Base-by-base conservation (phyloP, 176 grass and related monocot genomes). In the Oryza coarctata region DNA sequence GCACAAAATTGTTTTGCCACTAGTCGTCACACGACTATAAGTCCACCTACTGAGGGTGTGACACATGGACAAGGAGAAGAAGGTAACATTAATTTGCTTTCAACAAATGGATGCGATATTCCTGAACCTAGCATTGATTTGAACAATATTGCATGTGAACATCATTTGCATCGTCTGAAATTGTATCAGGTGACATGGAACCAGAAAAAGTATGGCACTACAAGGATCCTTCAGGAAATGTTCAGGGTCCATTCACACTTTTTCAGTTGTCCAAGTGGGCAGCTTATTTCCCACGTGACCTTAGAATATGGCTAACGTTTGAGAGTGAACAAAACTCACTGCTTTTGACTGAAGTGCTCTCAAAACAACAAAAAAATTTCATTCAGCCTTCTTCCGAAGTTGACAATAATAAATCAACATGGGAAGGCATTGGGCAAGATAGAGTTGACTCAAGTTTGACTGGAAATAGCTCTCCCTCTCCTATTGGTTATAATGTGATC, bases 141-240 rank as follows among this genome's bases (percentile, higher is more conserved):
- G 39, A 87, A 80, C 45, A 83, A 69, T n/a, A 84, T 65, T 5
- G 58, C 27, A 9, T 65, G 33, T 83, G 91, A 94, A 84, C 83
- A 62, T 61, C 85, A 34, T 63, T 88, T 66, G 50, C 82, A 45
- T 81, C 78, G 68, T 70, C 71, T 82, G 83, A 36, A 61, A 62
- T 68, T 86, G 25, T 82, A 69, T 83, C 85, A 69, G 82, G 79
- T 74, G 63, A 71, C 27, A 79, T 7, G 4, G 97, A 93, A 70
- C 86, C 83, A 78, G 97, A 99, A 83, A 94, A 89, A 36, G 93
- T 99, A 18, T 99, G 97, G 97, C 89, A 94, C 62, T 99, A 99
- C 74, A 93, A 82, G 86, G 93, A 99, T 71, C 93, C 97, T 35
- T 82, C 66, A 75, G 97, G 97, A 90, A 89, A 68, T 82, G 83